phyloP scores from a whole-genome alignment of 2,329 filamentous ascomycete species.

The Claviceps sp. region DNA sequence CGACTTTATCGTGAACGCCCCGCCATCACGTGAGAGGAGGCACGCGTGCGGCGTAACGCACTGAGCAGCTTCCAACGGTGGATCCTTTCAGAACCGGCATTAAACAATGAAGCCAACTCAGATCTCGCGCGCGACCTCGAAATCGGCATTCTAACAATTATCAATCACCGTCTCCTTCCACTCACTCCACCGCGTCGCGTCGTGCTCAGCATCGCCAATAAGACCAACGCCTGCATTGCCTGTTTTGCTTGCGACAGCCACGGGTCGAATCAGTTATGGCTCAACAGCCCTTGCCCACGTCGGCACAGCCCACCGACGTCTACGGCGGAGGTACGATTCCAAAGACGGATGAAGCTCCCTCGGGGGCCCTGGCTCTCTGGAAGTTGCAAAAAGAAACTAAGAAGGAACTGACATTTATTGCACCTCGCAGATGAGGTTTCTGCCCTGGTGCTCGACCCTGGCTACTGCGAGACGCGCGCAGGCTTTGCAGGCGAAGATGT shows the following conservation, averaged over 20 bases:
- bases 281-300: constrained; percentile 40
- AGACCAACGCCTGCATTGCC: background rate
- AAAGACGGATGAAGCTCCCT: background rate
- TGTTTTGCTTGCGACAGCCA: constrained; percentile 1
- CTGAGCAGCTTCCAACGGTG: too few species aligned
- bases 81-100: too few species aligned
- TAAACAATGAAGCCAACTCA: too few species aligned
- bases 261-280: constrained; percentile 28
- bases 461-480: constrained; percentile 80
- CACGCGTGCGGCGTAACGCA: too few species aligned
- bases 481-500: constrained; percentile 97
- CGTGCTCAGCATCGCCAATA: too few species aligned
- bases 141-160: too few species aligned
- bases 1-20: too few species aligned
- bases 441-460: constrained; percentile 89
- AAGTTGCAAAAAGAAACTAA: too few species aligned
- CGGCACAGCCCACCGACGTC: constrained; percentile 46
- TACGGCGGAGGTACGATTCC: constrained; percentile 44
- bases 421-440: constrained; percentile 72
- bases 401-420: background rate
- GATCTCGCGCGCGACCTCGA: too few species aligned
- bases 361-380: background rate
- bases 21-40: too few species aligned
- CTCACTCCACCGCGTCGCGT: too few species aligned
- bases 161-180: too few species aligned